Conservation (phyloP, 306 rosid species). For the Medicago ruthenica region DNA sequence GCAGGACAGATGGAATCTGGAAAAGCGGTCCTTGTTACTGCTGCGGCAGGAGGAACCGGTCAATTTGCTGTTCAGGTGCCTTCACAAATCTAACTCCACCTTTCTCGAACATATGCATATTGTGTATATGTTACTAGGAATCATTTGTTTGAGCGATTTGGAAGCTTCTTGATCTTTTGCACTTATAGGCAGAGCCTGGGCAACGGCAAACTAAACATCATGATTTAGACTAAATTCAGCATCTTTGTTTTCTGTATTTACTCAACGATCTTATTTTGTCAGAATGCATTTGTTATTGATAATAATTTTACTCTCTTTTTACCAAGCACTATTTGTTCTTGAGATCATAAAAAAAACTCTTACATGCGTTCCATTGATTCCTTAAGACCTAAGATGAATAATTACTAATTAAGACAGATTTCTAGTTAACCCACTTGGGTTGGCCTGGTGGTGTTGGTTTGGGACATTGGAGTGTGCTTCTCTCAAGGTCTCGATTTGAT, state of each 20-base stretch:
- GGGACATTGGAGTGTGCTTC: too few relatives aligned
- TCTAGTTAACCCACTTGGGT: not conserved
- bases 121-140: slow-evolving; percentile 29
- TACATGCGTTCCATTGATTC: slow-evolving; percentile 6
- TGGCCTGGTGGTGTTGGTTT: too few relatives aligned
- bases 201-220: not conserved
- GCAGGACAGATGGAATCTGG: slow-evolving; percentile 92
- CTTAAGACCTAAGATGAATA: slow-evolving; percentile 30
- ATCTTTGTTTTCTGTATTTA: slow-evolving; percentile 28
- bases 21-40: slow-evolving; percentile 89
- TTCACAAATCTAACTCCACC: slow-evolving; percentile 32
- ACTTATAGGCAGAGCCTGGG: slow-evolving; percentile 5
- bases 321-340: slow-evolving; percentile 26
- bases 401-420: slow-evolving; percentile 10
- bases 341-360: slow-evolving; percentile 15
- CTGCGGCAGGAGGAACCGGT: slow-evolving; percentile 99
- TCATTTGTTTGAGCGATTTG: slow-evolving; percentile 13
- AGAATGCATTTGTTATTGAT: slow-evolving; percentile 2
- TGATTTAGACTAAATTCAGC: slow-evolving; percentile 5
- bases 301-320: slow-evolving; percentile 32
- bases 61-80: slow-evolving; percentile 98
- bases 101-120: slow-evolving; percentile 27
- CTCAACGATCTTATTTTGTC: not conserved
- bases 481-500: too few relatives aligned
- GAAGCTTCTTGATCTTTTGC: slow-evolving; percentile 27